Base-by-base conservation (phyloP, 768 basidiomycete species). In the Artomyces pyxidatus region DNA sequence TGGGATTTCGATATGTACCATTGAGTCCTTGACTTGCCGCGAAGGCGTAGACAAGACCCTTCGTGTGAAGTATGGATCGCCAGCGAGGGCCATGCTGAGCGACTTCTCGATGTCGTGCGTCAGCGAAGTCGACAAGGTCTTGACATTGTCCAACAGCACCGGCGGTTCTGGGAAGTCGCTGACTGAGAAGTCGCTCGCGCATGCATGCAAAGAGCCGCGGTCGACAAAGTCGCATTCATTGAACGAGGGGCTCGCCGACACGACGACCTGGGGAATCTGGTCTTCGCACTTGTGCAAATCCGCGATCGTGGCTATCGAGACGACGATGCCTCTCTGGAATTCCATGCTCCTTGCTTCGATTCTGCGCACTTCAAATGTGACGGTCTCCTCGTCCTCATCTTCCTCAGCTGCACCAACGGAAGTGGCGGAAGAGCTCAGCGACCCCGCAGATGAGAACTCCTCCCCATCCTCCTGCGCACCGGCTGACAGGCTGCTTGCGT, bases 321-420 rank as follows among this genome's bases (percentile, higher is more conserved):
- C 45, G 22, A 46, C 32, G 8, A 46, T 23, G 6, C 45, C 45
- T 23, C 25, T 26, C 19, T 17, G 17, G 37, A 46, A 46, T 17
- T 46, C 45, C 32, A 46, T 46, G 45, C 45, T 46, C 17, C 37
- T 23, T 7, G 45, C n/a, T n/a, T 46, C 28, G 3, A 29, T 35
- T n/a, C 45, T 35, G 12, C 45, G 32, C 12, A 46, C 45, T 35
- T 35, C 45, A 17, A 44, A 30, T 29, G 30, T 10, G 11, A 44
- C 23, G n/a, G n/a, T n/a, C n/a, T 19, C 43, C 6, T 29, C 43
- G 26, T 44, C 26, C 12, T 12, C 19, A 8, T 10, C 37, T 12
- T 26, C 35, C 4, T 46, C 32, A 4, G 32, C 30, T n/a, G 35
- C 17, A 21, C 23, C 19, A 12, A 46, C 25, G 21, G 30, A 35